Base-by-base conservation (phyloP, 306 rosid genomes). In the Phaseolus lunatus region DNA sequence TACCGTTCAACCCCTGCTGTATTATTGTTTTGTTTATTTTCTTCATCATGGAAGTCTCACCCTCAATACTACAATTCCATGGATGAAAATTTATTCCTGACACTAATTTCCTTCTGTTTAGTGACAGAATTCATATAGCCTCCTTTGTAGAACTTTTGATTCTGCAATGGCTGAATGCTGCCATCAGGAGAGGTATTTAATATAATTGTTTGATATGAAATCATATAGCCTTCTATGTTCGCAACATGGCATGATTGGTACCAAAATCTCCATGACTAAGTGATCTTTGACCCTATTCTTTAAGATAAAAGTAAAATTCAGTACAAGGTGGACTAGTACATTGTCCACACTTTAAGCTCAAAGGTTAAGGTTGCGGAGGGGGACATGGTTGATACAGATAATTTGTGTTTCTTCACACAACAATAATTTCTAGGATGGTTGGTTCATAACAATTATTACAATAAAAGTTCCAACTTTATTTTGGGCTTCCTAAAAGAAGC, bases 121-220 rank as follows among this genome's bases (percentile, higher is more conserved):
- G 77, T 84, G 85, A 84, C 84, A 94, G 97, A 94, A 90, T 75
- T 86, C 97, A 3, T 92, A 92, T 87, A 90, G 80, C 86, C 81
- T 94, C 83, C 89, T 92, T 1, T 89, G 97, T 47, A 85, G 92
- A 87, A 92, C 88, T 86, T 92, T 88, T 90, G 97, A 94, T 89
- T 86, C 88, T 67, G 95, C 96, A 66, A 26, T 88, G 88, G 97
- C 93, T 48, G 96, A 94, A 79, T 92, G 98, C 84, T 94, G 98
- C 81, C 96, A 92, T 83, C 96, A 88, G 31, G 96, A 92, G 85
- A 94, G 98, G 98, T 94, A 89, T 71, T 78, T 49, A 57, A 19
- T 67, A 19, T 75, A 79, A 16, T 39, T 23, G 16, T 22, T 37
- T 19, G 33, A 71, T 72, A 6, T 53, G 41, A 50, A 72, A 72